Evolutionary conservation across 75 land plant genomes (phyloP).

Genomic region (Sequoia sempervirens): DNA sequence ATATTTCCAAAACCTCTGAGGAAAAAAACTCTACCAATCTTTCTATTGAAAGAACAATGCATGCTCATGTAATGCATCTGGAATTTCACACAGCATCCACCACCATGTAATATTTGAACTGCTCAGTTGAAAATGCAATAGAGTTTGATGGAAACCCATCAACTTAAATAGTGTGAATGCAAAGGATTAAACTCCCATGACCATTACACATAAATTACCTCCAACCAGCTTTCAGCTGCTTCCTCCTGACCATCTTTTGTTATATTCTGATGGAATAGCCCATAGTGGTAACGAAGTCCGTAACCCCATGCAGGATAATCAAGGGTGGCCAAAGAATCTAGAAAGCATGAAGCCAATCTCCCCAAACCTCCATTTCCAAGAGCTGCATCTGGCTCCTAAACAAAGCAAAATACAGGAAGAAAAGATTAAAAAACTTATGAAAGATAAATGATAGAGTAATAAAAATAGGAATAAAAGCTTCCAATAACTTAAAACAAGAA

Average conservation of each 20-base stretch:
- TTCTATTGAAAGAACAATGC: background rate
- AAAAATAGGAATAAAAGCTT: background rate
- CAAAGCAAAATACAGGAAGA: background rate
- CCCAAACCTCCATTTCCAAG: constrained; percentile 99
- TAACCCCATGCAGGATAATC: constrained; percentile 99
- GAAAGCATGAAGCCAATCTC: constrained; percentile 90
- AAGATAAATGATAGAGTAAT: background rate
- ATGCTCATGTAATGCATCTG: background rate
- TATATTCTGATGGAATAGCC: constrained; percentile 77
- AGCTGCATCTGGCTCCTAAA: constrained; percentile 97
- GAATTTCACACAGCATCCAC: background rate
- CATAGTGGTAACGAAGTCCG: constrained; percentile 91
- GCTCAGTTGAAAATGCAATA: background rate
- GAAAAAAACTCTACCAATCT: background rate
- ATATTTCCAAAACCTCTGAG: background rate
- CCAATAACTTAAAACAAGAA: background rate
- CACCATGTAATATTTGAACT: background rate
- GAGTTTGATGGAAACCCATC: background rate
- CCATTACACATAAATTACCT: constrained; percentile 40
- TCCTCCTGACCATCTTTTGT: constrained; percentile 96
- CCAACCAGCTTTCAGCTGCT: constrained; percentile 95
- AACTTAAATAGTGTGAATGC: background rate
- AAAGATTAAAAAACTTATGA: background rate
- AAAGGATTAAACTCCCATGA: background rate
- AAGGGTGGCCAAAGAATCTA: constrained; percentile 92